A percentile compares a stretch with the other conserved stretches of the same genome.
phyloP scores from a whole-genome alignment of 75 land plant genomes.

The Cunninghamia lanceolata region DNA sequence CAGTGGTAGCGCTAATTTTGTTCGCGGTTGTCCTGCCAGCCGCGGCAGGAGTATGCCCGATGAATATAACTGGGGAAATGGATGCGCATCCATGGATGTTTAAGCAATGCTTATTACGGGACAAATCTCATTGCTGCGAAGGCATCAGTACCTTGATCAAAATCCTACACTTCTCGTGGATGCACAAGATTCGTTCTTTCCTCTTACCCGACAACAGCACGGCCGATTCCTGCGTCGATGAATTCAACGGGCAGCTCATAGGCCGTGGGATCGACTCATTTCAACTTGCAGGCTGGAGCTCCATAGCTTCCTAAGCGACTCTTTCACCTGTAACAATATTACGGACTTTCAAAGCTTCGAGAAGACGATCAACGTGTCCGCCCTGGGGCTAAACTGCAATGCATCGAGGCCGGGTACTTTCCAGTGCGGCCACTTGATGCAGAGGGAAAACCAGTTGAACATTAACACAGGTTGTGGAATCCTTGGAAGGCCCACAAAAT shows the following conservation, averaged over 20 bases:
- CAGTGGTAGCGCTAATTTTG: too few relatives aligned
- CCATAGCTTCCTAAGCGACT: not conserved
- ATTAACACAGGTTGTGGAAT: too few relatives aligned
- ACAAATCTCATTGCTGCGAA: not conserved
- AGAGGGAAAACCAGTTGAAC: too few relatives aligned
- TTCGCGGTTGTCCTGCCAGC: not conserved
- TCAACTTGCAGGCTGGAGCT: not conserved
- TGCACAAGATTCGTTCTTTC: not conserved
- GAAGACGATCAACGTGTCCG: not conserved
- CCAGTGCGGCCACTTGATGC: too few relatives aligned
- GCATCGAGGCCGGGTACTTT: not conserved
- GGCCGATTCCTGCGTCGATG: not conserved
- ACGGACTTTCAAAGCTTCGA: not conserved
- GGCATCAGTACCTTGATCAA: not conserved
- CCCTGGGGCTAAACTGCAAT: not conserved
- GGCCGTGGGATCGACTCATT: not conserved
- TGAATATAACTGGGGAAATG: not conserved
- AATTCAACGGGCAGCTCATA: not conserved
- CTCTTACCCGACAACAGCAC: not conserved
- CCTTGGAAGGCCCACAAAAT: too few relatives aligned
- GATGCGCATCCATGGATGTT: conserved; percentile 2
- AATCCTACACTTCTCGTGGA: not conserved
- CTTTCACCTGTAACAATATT: not conserved
- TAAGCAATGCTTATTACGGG: not conserved
- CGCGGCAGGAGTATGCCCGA: not conserved